Evolutionary conservation across 108 stramenopile species (phyloP).

Genomic region (Skeletonema grethae): DNA sequence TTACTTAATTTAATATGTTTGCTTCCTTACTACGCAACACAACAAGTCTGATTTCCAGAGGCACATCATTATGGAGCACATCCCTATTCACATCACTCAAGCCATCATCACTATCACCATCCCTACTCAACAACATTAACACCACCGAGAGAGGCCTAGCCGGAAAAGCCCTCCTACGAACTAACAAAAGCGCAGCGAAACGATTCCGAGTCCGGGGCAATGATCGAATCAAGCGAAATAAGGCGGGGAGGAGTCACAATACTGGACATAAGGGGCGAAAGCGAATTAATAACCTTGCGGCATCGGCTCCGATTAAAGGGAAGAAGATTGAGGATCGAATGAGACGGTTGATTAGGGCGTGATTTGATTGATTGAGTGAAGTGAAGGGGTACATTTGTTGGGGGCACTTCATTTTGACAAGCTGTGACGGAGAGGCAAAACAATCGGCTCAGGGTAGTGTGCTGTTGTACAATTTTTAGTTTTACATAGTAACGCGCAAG

Average conservation of each 20-base stretch:
- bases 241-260: constrained; percentile 73
- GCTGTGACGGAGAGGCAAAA: too few species aligned
- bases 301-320: constrained; percentile 60
- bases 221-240: constrained; percentile 70
- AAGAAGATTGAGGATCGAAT: constrained; percentile 73
- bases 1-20: constrained; percentile 18
- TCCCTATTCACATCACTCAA: background rate
- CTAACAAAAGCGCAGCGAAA: constrained; percentile 74
- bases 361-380: background rate
- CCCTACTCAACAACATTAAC: background rate
- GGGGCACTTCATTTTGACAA: background rate
- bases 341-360: constrained; percentile 51
- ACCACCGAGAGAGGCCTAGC: constrained; percentile 19
- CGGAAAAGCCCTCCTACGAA: constrained; percentile 61
- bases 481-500: background rate
- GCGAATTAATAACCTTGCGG: constrained; percentile 62
- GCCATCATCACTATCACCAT: background rate
- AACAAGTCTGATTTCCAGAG: constrained; percentile 9
- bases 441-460: background rate
- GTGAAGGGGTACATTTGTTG: background rate
- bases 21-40: constrained; percentile 22
- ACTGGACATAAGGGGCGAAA: constrained; percentile 76
- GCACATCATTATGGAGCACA: background rate
- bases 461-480: background rate
- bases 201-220: constrained; percentile 73